Evolutionary conservation across 2,329 filamentous ascomycete species (phyloP), one percentile per base, ranked within the genome.

Genomic region (Escovopsis sp.): DNA sequence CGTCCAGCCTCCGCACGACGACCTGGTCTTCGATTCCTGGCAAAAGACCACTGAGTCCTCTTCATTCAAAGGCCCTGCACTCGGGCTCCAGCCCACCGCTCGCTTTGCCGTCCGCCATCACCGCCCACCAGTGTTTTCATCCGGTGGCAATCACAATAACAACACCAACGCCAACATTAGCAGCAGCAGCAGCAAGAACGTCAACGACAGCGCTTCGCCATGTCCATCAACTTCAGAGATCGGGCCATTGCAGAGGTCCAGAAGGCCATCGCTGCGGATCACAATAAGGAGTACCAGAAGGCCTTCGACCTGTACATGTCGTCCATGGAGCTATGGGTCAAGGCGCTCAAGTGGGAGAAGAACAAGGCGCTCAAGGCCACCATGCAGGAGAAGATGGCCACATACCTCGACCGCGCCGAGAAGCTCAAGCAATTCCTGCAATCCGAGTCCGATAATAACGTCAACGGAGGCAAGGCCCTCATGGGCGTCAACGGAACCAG

Each of bases 331-430:
- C 78, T 96, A 45, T 98, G 96, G 72, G 94, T 98, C 84, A 83
- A 96, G 47, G 91, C 91, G 32, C 74, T 98, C 47, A 98, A 98
- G 72, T 98, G 89, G 89, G 91, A 98, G 69, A 98, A 96, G 75
- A 96, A 95, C 67, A 80, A 84, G 49, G 89, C 88, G 55, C 88
- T 86, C 49, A 96, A 96, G 70, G 87, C 93, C 59, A 94, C 94
- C 76, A 95, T 98, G 63, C 82, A 91, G 53, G 79, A 84, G 54
- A 96, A 96, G 70, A 87, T 88, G 18, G 84, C 73, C 54, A 89
- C 95, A 60, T 98, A 98, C 71, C 94, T 98, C 82, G 89, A 95
- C 65, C 85, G 91, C 48, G 91, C 91, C 49, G 91, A 98, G 70
- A 96, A 96, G 69, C 77, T 98, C 50, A 98, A 98, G 66, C 78